Conservation (phyloP, 768 basidiomycete genomes). For the Auricularia auricula-judae region DNA sequence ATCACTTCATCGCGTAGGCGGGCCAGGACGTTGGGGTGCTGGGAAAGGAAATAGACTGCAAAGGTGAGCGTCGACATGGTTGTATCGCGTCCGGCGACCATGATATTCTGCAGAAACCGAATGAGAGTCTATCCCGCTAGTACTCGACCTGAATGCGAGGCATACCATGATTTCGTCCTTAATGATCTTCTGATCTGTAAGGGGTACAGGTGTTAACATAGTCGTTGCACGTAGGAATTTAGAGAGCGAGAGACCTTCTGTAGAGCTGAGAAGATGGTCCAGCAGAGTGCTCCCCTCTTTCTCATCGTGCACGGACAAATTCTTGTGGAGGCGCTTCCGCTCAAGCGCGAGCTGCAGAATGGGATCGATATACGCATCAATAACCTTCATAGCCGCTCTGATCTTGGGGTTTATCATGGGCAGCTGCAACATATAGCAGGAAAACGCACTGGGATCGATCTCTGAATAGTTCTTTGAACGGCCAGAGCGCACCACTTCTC, state of each 20-base stretch:
- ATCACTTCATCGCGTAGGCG: slow-evolving; percentile 25
- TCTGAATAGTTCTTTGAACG: slow-evolving; percentile 25
- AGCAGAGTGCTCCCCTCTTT: slow-evolving; percentile 16
- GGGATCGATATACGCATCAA: slow-evolving; percentile 23
- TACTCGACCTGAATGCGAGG: neutral
- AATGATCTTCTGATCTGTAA: slow-evolving; percentile 21
- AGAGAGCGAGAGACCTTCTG: neutral
- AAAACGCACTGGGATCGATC: slow-evolving; percentile 15
- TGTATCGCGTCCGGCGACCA: slow-evolving; percentile 36
- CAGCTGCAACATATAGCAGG: no score
- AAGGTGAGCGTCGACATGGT: slow-evolving; percentile 24
- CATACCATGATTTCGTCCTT: slow-evolving; percentile 21
- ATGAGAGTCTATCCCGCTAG: neutral
- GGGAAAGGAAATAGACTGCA: slow-evolving; percentile 21
- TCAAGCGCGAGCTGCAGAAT: neutral
- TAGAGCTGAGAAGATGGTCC: neutral
- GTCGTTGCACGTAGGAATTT: neutral
- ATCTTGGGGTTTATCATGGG: no score
- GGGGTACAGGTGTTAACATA: no score
- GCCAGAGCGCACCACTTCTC: slow-evolving; percentile 27
- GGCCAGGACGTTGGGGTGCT: slow-evolving; percentile 19
- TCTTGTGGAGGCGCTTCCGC: neutral
- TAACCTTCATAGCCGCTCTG: slow-evolving; percentile 23
- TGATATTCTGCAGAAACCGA: slow-evolving; percentile 21
- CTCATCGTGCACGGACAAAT: slow-evolving; percentile 16